Base-by-base conservation (phyloP, 768 basidiomycete species). In the Kondoa malvinella region DNA sequence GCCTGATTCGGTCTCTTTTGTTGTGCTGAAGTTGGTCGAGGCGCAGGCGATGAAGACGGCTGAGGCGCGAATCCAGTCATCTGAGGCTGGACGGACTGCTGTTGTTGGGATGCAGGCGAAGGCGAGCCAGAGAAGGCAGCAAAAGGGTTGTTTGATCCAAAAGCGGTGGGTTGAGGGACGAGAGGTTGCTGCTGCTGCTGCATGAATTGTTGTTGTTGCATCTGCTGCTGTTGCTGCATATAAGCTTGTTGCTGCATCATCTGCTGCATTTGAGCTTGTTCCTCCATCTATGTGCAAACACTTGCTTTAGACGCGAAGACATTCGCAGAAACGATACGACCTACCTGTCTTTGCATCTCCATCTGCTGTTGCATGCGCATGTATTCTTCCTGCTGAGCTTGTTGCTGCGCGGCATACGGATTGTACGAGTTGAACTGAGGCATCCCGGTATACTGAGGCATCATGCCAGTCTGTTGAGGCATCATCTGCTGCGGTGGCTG, bases 71-170 rank as follows among this genome's bases (percentile, higher is more conserved):
- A 65, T 57, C 65, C 67, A 25, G 56, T 64, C 64, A 66, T 60
- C 63, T 72, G 34, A 57, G 73, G 59, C 73, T 75, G 68, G 73
- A 60, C 26, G 50, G 73, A 68, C 63, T 71, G 57, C 16, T 73
- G 69, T 65, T 75, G 71, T 59, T 68, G 69, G 12, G 73, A 69
- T 3, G 73, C 68, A 57, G 71, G 67, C 1, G 74, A 69, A 2
- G 71, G 16, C 1, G 73, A 60, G 8, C 66, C 57, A 21, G 70
- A 77, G 67, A 69, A 77, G 27, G 70, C 80, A 75, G 91, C 92
- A 74, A 99, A 97, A 0, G 95, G 95, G 76, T 99, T 99, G 81
- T 97, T 97, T 34, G 89, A 87, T 8, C 89, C 89, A 72, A 71
- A 77, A 2, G 74, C 76, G n/a, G 73, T 73, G 16, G 67, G 68